These are phyloP conservation scores for Inga laurina DNA, from an alignment of 306 rosid species.

Conservation along the genomic window DNA sequence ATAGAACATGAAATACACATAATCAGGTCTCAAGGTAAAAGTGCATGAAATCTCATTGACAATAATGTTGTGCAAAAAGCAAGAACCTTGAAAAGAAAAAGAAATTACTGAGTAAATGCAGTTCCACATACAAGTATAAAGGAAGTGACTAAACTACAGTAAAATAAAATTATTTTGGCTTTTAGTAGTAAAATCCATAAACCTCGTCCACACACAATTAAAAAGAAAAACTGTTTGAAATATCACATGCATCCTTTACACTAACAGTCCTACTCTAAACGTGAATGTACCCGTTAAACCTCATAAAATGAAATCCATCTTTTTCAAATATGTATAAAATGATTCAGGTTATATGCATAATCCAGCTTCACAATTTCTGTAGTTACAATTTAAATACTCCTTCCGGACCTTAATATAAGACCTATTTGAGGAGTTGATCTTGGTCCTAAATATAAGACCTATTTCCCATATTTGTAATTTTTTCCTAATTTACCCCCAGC, in stretches of 20 bases:
- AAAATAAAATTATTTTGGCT: not conserved
- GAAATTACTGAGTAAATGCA: not conserved
- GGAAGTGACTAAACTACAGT: not conserved
- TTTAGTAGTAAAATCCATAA: not conserved
- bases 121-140: not conserved
- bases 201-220: not conserved
- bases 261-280: not conserved
- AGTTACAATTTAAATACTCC: not conserved
- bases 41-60: not conserved
- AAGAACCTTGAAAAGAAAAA: conserved; percentile 5
- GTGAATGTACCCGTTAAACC: not conserved
- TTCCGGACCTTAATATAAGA: no score
- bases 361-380: not conserved
- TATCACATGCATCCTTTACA: not conserved
- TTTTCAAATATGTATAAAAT: not conserved
- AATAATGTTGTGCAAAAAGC: conserved; percentile 12
- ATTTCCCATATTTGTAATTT: no score
- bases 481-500: no score
- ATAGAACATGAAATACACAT: conserved; percentile 2
- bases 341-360: not conserved
- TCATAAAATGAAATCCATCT: not conserved
- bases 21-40: not conserved
- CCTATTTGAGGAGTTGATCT: no score
- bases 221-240: not conserved
- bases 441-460: no score